Conservation (phyloP, 2,329 filamentous ascomycete species). For the Rhinocladiella similis region DNA sequence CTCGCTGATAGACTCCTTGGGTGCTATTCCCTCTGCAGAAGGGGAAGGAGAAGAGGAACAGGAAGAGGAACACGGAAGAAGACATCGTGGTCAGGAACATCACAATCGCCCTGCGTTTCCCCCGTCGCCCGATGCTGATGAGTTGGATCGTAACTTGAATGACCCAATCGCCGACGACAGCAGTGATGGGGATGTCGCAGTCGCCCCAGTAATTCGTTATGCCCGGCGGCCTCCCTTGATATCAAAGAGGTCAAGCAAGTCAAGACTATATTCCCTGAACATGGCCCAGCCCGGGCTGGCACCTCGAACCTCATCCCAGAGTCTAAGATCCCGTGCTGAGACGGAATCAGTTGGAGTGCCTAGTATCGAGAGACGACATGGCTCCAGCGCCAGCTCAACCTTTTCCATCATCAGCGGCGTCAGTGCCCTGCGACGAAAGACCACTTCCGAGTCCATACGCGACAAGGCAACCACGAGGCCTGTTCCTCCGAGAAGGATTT, state of each 20-base stretch:
- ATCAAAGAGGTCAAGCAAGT: slow-evolving; percentile 18
- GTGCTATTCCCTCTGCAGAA: slow-evolving; percentile 60
- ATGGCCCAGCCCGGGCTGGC: slow-evolving; percentile 16
- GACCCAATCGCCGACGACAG: slow-evolving; percentile 18
- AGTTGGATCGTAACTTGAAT: slow-evolving; percentile 19
- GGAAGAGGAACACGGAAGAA: slow-evolving; percentile 1
- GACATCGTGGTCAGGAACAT: not conserved
- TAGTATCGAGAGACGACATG: slow-evolving; percentile 23
- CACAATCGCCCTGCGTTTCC: slow-evolving; percentile 2
- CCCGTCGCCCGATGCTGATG: slow-evolving; percentile 14
- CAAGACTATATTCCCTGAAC: slow-evolving; percentile 15
- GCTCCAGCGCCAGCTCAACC: slow-evolving; percentile 21
- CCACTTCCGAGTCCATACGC: slow-evolving; percentile 17
- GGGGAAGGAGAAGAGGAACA: slow-evolving; percentile 27
- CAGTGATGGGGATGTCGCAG: slow-evolving; percentile 24
- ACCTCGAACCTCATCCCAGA: slow-evolving; percentile 22
- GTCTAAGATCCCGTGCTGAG: slow-evolving; percentile 22
- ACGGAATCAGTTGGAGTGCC: slow-evolving; percentile 22
- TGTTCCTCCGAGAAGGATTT: slow-evolving; percentile 16
- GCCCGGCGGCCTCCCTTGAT: slow-evolving; percentile 20
- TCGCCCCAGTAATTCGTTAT: slow-evolving; percentile 24
- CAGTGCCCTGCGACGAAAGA: slow-evolving; percentile 12
- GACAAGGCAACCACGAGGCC: slow-evolving; percentile 18
- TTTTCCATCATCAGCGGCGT: slow-evolving; percentile 23
- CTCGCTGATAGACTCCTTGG: slow-evolving; percentile 62